Conservation (phyloP, 2,329 filamentous ascomycete species). For the Colletotrichum lupini region DNA sequence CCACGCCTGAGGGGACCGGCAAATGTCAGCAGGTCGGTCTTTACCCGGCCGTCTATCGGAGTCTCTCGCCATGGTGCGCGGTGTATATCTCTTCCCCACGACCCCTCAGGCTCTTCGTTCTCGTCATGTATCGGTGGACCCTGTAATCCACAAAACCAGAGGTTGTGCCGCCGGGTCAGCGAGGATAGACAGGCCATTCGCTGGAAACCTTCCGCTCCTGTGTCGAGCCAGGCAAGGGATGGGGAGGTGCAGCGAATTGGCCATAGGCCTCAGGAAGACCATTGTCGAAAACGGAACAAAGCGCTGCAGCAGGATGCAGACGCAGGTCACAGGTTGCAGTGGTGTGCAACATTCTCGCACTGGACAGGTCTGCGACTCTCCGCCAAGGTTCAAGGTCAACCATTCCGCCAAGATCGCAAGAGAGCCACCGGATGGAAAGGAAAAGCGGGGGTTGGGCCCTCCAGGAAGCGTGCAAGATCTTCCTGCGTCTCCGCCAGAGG, state of each 20-base stretch:
- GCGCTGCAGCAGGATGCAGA: not conserved
- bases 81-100: not conserved
- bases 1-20: not conserved
- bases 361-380: not conserved
- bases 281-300: not conserved
- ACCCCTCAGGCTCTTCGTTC: slow-evolving; percentile 8
- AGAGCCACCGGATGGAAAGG: slow-evolving; percentile 21
- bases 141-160: slow-evolving; percentile 12
- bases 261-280: not conserved
- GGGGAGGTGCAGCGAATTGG: not conserved
- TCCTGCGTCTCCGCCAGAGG: slow-evolving; percentile 34
- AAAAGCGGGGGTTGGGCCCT: slow-evolving; percentile 17
- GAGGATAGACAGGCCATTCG: not conserved
- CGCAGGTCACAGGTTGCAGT: not conserved
- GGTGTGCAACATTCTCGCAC: slow-evolving; percentile 10
- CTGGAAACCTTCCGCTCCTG: not conserved
- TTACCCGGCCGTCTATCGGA: slow-evolving; percentile 28
- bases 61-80: not conserved
- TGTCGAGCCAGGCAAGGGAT: not conserved
- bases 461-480: slow-evolving; percentile 27
- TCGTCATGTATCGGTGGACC: slow-evolving; percentile 13
- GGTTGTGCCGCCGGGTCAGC: slow-evolving; percentile 13
- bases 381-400: slow-evolving; percentile 20
- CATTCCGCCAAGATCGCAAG: slow-evolving; percentile 16
- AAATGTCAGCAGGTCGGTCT: not conserved